Base-by-base conservation (phyloP, 1,284 basidiomycete species). In the Rhodotorula sp. region DNA sequence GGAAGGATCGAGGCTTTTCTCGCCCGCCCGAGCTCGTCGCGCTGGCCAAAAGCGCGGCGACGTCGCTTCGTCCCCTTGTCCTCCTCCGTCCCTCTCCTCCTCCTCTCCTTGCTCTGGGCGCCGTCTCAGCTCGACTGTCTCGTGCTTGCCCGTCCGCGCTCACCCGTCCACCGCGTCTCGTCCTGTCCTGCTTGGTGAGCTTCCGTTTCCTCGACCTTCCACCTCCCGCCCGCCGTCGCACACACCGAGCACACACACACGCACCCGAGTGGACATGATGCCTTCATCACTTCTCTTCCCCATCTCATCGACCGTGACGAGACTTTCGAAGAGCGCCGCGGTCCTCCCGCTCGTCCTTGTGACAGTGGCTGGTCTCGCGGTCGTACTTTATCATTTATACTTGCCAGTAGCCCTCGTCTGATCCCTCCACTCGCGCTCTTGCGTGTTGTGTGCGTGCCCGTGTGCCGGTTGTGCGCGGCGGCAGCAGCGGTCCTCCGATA, bases 301-400 rank as follows among this genome's bases (percentile, higher is more conserved):
- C 70, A 72, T 72, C 70, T 67, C 68, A 72, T 72, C 70, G 66
- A 68, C 70, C 70, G 53, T 68, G 70, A 44, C 70, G 70, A 72
- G 70, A 64, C 68, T 57, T 46, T 63, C 61, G 70, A 72, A 72
- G 70, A 72, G 70, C 70, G 70, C 54, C 45, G 55, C 19, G 44
- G 25, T 42, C 55, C 44, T 46, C 54, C n/a, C 44, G 27, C 41
- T 16, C 21, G 14, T 14, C 56, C 66, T 41, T 34, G 66, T 49
- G 66, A 41, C 54, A 53, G 55, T 55, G 60, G 41, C 27, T 54
- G 27, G 49, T 57, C 25, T 21, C 63, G 41, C 62, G 70, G 62
- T 45, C 58, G 45, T 61, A 62, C 45, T 65, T 72, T 49, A 27
- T 25, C n/a, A 16, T 49, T 66, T 65, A 71, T 65, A 63, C 64